A percentile compares a stretch with the other conserved stretches of the same genome.
These are phyloP conservation scores for Arthrobotrys sphaeroides DNA, from an alignment of 2,329 filamentous ascomycete species.

Conservation along the genomic window DNA sequence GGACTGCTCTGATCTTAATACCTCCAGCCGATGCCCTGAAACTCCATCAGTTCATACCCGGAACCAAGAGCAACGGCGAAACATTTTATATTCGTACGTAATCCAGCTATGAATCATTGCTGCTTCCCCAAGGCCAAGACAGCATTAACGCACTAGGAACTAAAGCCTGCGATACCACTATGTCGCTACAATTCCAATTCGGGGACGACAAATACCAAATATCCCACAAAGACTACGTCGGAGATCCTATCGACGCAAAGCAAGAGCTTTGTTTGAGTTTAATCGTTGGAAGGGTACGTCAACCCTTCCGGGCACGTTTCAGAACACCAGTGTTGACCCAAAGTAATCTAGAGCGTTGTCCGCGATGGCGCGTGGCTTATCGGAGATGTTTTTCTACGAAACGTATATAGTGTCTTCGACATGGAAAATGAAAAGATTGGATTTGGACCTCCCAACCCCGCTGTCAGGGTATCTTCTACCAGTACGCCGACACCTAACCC, in stretches of 20 bases:
- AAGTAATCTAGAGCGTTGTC: conserved; percentile 27
- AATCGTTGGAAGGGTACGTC: conserved; percentile 54
- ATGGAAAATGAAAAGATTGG: conserved; percentile 74
- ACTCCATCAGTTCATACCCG: conserved; percentile 75
- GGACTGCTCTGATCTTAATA: conserved; percentile 68
- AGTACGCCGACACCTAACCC: conserved; percentile 11
- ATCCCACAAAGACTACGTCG: conserved; percentile 76
- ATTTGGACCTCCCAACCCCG: conserved; percentile 57
- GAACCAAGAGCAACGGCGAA: conserved; percentile 68
- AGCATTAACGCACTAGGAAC: not conserved
- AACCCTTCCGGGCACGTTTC: not conserved
- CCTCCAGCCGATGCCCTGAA: conserved; percentile 72
- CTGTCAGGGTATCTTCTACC: not conserved
- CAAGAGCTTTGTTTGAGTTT: conserved; percentile 61
- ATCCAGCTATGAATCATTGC: no score
- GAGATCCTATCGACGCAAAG: conserved; percentile 58
- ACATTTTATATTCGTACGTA: conserved; percentile 66
- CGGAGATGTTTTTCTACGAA: conserved; percentile 86
- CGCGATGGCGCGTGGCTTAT: conserved; percentile 71
- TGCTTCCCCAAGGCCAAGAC: no score
- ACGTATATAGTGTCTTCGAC: conserved; percentile 88
- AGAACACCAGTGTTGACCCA: not conserved
- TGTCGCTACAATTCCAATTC: conserved; percentile 73
- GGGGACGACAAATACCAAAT: conserved; percentile 74
- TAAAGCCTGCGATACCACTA: conserved; percentile 73